phyloP scores from a whole-genome alignment of 495 filamentous ascomycete species.

The Penicillium paradoxum region DNA sequence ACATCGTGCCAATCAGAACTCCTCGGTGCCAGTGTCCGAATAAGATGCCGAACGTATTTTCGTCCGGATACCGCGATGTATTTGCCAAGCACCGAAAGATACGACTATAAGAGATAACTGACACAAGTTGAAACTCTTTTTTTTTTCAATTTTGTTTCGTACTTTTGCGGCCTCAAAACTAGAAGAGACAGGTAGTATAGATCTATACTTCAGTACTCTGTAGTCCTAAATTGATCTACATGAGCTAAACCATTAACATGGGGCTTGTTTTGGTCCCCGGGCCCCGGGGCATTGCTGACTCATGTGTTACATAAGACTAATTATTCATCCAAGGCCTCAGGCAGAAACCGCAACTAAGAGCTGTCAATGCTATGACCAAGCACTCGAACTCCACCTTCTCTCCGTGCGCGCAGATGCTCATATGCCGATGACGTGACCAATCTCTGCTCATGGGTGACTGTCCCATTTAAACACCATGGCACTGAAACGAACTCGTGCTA shows the following conservation, averaged over 20 bases:
- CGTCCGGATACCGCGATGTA: not conserved
- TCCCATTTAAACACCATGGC: constrained; percentile 52
- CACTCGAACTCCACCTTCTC: not conserved
- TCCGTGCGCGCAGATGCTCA: not conserved
- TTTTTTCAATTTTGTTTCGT: too few species aligned
- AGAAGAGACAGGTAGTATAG: too few species aligned
- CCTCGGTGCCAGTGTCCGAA: not conserved
- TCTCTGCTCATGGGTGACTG: not conserved
- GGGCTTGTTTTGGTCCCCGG: too few species aligned
- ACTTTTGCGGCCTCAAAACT: too few species aligned
- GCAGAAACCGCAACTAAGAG: not conserved
- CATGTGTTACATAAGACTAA: too few species aligned
- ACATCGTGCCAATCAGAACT: not conserved
- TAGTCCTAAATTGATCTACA: too few species aligned
- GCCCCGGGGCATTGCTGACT: too few species aligned
- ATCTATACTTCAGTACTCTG: too few species aligned
- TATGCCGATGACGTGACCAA: constrained; percentile 5
- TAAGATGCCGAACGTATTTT: not conserved
- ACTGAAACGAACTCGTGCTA: constrained; percentile 70
- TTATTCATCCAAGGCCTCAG: not conserved
- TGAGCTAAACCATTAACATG: too few species aligned
- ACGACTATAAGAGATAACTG: too few species aligned
- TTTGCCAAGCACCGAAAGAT: too few species aligned
- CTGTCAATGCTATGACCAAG: not conserved
- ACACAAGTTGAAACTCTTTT: too few species aligned